Base-by-base conservation (phyloP, 176 grass and related monocot species). In the Zizania latifolia region DNA sequence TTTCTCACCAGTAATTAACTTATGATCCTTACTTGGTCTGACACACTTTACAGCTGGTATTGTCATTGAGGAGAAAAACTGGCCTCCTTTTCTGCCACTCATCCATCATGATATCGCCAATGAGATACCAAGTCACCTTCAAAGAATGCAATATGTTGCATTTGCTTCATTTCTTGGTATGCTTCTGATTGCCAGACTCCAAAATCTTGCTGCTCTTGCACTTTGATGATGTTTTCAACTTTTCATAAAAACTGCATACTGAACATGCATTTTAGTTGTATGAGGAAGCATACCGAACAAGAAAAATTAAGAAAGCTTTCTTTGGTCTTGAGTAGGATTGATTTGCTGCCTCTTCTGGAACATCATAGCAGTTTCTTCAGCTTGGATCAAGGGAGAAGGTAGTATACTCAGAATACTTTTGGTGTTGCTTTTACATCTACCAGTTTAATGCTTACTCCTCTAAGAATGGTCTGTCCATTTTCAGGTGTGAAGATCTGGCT, bases 361-460 rank as follows among this genome's bases (percentile, higher is more conserved):
- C 43, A 23, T 99, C 59, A 71, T 99, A 74, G 96, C 96, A 58
- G 92, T 99, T 84, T 90, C 96, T 76, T 54, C 89, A 71, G 96
- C 96, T 88, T 99, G 96, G 95, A 90, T 99, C 76, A 94, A 92
- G 85, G 92, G 92, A 24, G 92, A 88, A 92, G 96, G 96, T n/a
- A n/a, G n/a, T 53, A 27, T 43, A 51, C 43, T 79, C 14, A 62
- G 17, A 8, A 22, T 24, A 32, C 24, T 79, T 76, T 56, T 78
- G 37, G 9, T 13, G 2, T 33, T 82, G 22, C 64, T 16, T 83
- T 21, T 77, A 10, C 15, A 81, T 62, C 17, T 59, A 10, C 41
- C 16, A 61, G 62, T 74, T n/a, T 53, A 58, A 13, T 55, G 1
- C 34, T 58, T 57, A 68, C 33, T 56, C 43, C 37, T 67, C 74